A percentile compares a stretch with the other conserved stretches of the same genome.
Evolutionary conservation across 2,329 filamentous ascomycete species (phyloP).

Genomic region (Peltaster fructicola): DNA sequence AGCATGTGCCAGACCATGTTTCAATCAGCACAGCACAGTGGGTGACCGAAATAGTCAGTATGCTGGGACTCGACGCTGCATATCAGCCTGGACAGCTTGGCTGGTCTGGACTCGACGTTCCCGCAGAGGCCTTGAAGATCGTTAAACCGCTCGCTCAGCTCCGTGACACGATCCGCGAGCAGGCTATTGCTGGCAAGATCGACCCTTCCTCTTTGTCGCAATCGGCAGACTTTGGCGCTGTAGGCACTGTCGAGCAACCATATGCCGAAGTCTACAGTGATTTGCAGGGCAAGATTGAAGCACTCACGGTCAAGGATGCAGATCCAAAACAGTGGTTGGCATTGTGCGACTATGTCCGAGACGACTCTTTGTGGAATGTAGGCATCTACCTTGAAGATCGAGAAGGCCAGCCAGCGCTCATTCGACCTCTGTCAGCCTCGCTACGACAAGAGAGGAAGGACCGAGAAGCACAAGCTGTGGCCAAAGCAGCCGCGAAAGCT

Average conservation of each 20-base stretch:
- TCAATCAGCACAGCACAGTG: conserved; percentile 47
- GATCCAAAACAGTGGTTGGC: conserved; percentile 55
- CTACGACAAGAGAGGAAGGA: conserved; percentile 33
- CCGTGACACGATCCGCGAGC: conserved; percentile 39
- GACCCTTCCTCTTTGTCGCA: conserved; percentile 17
- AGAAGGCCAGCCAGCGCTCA: conserved; percentile 48
- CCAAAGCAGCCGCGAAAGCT: conserved; percentile 27
- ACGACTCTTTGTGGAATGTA: conserved; percentile 62
- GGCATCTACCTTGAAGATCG: conserved; percentile 82
- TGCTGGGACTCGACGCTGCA: conserved; percentile 60
- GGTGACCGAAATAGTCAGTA: conserved; percentile 68
- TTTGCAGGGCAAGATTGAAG: conserved; percentile 44
- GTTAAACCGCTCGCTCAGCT: conserved; percentile 41
- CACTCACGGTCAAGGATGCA: conserved; percentile 29
- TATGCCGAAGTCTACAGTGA: conserved; percentile 32
- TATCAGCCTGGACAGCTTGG: conserved; percentile 32
- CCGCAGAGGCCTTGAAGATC: conserved; percentile 39
- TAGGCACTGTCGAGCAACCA: conserved; percentile 16
- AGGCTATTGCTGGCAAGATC: conserved; percentile 32
- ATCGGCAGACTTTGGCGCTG: conserved; percentile 11
- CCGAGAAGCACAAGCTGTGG: conserved; percentile 36
- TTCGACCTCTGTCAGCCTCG: conserved; percentile 42
- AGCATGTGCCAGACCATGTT: conserved; percentile 28
- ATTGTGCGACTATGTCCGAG: conserved; percentile 65
- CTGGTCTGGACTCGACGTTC: conserved; percentile 49